Percentiles rank a stretch among this genome's conserved stretches.
Evolutionary conservation across 2,329 filamentous ascomycete species (phyloP).

Genomic region (Trichothecium sympodiale): DNA sequence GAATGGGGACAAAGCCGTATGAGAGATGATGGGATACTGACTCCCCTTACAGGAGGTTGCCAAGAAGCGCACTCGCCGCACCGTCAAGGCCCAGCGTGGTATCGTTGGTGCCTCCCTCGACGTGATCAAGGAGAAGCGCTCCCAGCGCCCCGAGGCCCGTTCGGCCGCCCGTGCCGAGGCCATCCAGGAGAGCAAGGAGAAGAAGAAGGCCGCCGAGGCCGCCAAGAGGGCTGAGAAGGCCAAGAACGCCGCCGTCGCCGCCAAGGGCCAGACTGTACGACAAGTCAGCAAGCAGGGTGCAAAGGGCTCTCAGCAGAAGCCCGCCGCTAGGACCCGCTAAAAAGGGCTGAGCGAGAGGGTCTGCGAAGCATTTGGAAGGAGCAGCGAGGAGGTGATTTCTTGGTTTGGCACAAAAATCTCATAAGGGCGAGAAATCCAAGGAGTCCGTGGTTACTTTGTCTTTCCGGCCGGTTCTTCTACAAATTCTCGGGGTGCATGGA

Average conservation of each 20-base stretch:
- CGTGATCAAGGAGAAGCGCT: constrained; percentile 98
- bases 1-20: not conserved
- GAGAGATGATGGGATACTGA: constrained; percentile 25
- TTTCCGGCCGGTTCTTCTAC: constrained; percentile 31
- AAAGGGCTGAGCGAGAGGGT: constrained; percentile 5
- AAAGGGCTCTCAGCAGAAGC: constrained; percentile 82
- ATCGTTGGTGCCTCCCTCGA: constrained; percentile 99
- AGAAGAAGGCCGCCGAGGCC: constrained; percentile 79
- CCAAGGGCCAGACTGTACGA: constrained; percentile 68
- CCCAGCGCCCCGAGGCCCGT: constrained; percentile 90
- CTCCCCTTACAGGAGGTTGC: constrained; percentile 73
- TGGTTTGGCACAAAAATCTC: constrained; percentile 1
- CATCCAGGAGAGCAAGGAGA: constrained; percentile 98
- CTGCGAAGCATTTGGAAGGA: constrained; percentile 1
- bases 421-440: constrained; percentile 5
- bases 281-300: constrained; percentile 95
- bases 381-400: constrained; percentile 1
- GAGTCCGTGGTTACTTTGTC: constrained; percentile 31
- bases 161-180: constrained; percentile 78
- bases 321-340: constrained; percentile 73
- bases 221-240: constrained; percentile 99
- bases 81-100: constrained; percentile 96
- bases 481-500: constrained; percentile 28
- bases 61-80: constrained; percentile 98
- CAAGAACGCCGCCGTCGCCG: constrained; percentile 65